Conservation (phyloP, 805 yeast species). For the Kodamaea restingae region DNA sequence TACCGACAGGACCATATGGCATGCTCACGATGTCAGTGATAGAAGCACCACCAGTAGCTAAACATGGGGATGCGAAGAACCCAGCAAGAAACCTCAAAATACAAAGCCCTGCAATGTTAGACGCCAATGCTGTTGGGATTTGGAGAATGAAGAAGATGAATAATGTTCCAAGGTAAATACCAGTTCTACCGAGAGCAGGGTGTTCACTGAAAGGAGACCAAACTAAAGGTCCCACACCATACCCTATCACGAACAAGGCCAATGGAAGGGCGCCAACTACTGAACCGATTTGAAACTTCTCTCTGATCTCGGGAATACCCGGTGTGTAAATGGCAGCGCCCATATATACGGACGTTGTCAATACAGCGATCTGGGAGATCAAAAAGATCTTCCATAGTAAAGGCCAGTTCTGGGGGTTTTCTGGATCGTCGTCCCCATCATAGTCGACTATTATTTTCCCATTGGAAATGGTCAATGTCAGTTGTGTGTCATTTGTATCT, state of each 20-base stretch:
- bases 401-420: conserved; percentile 58
- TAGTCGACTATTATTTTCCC: conserved; percentile 20
- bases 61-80: conserved; percentile 47
- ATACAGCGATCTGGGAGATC: conserved; percentile 36
- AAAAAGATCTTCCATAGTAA: conserved; percentile 34
- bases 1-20: conserved; percentile 42
- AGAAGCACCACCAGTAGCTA: conserved; percentile 52
- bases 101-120: conserved; percentile 48
- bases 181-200: conserved; percentile 49
- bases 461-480: not conserved
- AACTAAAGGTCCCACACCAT: conserved; percentile 57
- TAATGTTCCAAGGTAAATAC: conserved; percentile 45
- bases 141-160: conserved; percentile 49
- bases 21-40: conserved; percentile 45
- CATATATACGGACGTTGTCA: conserved; percentile 51
- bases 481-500: not conserved
- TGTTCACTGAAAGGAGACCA: conserved; percentile 59
- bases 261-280: conserved; percentile 49
- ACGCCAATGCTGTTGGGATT: conserved; percentile 51
- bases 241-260: conserved; percentile 54
- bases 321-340: conserved; percentile 57
- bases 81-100: conserved; percentile 53
- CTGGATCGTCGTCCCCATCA: conserved; percentile 49
- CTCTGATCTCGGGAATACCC: conserved; percentile 41
- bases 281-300: conserved; percentile 42